Evolutionary conservation across 202 grass and related monocot genomes (phyloP), one percentile per base, ranked within the genome.

Genomic region (Bolboschoenoplectus hybrid): DNA sequence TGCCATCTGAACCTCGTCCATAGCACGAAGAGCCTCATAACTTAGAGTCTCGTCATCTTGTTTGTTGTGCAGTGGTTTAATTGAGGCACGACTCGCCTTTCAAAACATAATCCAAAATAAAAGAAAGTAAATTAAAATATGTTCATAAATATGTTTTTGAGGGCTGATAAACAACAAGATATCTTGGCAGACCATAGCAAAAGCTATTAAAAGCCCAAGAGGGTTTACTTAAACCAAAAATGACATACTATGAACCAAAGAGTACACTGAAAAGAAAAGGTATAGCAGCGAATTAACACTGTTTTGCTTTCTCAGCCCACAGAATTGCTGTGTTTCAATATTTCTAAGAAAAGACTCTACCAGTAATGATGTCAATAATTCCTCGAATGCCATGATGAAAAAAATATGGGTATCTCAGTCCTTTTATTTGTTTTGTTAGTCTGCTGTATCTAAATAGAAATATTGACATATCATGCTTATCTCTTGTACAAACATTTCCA

Each of bases 1-100:
- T 82, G 96, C 93, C 3, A 94, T 52, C 17, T 87, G 86, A 35
- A 98, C 40, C 46, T 95, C 85, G 16, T 98, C 90, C 68, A 98
- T 89, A 41, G 79, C 32, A 46, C 51, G 41, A 53, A 98, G 86
- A 74, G 93, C 85, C 36, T 95, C 82, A 56, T 94, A 95, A 81
- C 76, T 90, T 6, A 94, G 9, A 86, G 81, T 85, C 64, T 87
- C 88, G 74, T 75, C 81, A 39, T 53, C 86, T 81, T 57, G 83
- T 53, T 49, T 12, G 35, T 58, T 58, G 34, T 60, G 74, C 35
- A 58, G 34, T 40, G 52, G 52, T 58, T 58, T 58, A 57, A 57
- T 5, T 60, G 74, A 57, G 74, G 51, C 36, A 51, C 16, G 14
- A 49, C 19, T 14, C 40, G 67, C 61, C 80, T 82, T 51, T 50